These are phyloP conservation scores for Chamaecyparis obtusa DNA, from an alignment of 75 land plant genomes.

Conservation along the genomic window DNA sequence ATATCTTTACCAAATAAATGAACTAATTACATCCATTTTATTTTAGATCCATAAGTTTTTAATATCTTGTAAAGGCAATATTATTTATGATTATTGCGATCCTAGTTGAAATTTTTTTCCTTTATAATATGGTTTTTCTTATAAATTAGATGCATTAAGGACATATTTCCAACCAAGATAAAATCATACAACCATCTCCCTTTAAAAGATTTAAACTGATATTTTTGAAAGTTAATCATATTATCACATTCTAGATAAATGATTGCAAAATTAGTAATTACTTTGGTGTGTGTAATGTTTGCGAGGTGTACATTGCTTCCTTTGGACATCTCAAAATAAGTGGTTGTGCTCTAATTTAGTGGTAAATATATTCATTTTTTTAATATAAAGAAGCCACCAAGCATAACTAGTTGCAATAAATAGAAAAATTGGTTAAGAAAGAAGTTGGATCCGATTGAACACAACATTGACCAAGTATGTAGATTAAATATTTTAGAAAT, in stretches of 20 bases:
- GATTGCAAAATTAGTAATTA: not conserved
- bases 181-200: too few relatives aligned
- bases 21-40: too few relatives aligned
- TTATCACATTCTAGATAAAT: not conserved
- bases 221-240: not conserved
- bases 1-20: too few relatives aligned
- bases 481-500: not conserved
- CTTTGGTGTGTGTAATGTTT: not conserved
- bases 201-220: too few relatives aligned
- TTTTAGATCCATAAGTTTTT: too few relatives aligned
- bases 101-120: too few relatives aligned
- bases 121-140: too few relatives aligned
- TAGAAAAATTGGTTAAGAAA: not conserved
- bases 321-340: not conserved
- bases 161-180: too few relatives aligned
- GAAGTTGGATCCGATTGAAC: not conserved
- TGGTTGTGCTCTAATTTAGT: not conserved
- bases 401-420: not conserved
- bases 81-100: too few relatives aligned
- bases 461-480: not conserved
- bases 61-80: too few relatives aligned
- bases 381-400: too few relatives aligned
- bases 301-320: not conserved
- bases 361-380: not conserved
- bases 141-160: too few relatives aligned